Conservation (phyloP, 108 stramenopile species). For the Thalassiosira profunda region DNA sequence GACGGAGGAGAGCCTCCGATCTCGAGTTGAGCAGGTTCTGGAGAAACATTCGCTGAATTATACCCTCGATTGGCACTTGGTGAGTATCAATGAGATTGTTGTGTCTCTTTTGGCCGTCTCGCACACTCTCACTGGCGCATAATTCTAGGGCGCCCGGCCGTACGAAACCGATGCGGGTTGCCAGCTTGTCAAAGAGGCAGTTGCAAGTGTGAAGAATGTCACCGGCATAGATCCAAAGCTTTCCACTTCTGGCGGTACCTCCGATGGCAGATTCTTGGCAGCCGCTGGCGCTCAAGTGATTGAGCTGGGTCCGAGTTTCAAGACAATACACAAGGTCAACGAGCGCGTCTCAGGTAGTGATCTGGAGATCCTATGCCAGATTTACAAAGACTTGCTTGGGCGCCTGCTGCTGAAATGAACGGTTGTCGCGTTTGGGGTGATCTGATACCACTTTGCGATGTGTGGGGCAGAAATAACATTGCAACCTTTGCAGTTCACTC, state of each 20-base stretch:
- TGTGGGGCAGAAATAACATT: too few species aligned
- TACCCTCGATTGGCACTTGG: conserved; percentile 2
- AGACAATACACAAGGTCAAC: conserved; percentile 10
- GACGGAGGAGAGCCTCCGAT: neutral
- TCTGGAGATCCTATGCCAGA: neutral
- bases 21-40: neutral
- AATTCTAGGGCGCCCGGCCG: neutral
- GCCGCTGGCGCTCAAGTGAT: conserved; percentile 7
- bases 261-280: conserved; percentile 8
- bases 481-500: too few species aligned
- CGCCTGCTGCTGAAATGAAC: neutral
- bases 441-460: too few species aligned
- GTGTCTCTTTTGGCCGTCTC: too few species aligned
- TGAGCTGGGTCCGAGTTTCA: neutral
- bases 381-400: conserved; percentile 4
- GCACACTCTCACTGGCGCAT: too few species aligned
- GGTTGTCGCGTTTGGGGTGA: too few species aligned
- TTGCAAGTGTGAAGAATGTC: conserved; percentile 5
- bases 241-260: conserved; percentile 10
- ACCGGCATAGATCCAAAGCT: neutral
- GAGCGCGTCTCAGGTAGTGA: neutral
- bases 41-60: conserved; percentile 1
- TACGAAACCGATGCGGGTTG: neutral
- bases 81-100: too few species aligned
- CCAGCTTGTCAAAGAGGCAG: neutral